Evolutionary conservation across 2,329 filamentous ascomycete species (phyloP), one percentile per base, ranked within the genome.

Genomic region (Knufia petricola): DNA sequence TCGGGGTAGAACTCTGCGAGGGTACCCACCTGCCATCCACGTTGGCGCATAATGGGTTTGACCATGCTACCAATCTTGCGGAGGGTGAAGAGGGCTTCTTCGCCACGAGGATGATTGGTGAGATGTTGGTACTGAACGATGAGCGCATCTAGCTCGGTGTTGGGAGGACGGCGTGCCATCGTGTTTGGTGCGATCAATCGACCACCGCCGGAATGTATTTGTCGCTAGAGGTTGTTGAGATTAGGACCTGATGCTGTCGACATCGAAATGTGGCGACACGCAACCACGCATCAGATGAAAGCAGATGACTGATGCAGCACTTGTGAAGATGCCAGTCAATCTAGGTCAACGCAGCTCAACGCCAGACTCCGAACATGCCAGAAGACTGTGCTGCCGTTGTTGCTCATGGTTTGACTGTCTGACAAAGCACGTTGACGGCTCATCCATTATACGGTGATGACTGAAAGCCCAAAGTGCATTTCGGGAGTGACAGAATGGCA

Each of bases 21-120:
- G 41, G 85, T 78, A 23, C 77, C 75, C 28, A 96, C 86, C 53
- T 73, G 82, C 86, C 88, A 96, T 48, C 75, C 75, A 37, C 86
- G 79, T 41, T 87, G 87, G 55, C 87, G 77, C 89, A 96, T 96
- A 54, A 96, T 86, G 15, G 90, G 90, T 64, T 95, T 95, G 53
- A 95, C 89, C 50, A 94, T 68, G 21, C 88, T 94, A 2, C 87
- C 87, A 34, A 94, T 76, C 65, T 85, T 89, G 59, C 81, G 84
- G 20, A 96, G 74, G 50, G 78, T 79, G 30, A 78, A 61, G 2
- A 77, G 61, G 9, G 74, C 75, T 52, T 77, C 74, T n/a, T 48
- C 63, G 53, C 73, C 70, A 9, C 73, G 66, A 9, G 68, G 66
- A 7, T 69, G 64, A 23, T 66, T 63, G 39, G 71, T 70, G n/a